Conservation (phyloP, 441 rosid genomes). For the Aleurites moluccanus region DNA sequence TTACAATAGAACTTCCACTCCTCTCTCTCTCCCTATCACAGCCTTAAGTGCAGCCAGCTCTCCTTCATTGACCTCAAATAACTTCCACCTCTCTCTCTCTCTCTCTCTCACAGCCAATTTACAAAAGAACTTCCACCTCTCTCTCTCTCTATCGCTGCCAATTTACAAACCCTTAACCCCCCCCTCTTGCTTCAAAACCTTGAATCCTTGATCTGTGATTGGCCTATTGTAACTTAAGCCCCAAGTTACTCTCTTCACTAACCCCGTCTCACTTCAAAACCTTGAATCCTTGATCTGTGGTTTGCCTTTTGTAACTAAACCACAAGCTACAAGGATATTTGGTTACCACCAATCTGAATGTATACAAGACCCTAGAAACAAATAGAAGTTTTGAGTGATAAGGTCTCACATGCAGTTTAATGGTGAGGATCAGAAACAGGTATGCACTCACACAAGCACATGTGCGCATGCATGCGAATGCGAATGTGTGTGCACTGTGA, state of each 20-base stretch:
- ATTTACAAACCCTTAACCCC: no score
- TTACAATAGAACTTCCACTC: no score
- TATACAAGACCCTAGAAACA: background rate
- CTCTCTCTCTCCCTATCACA: no score
- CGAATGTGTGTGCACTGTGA: background rate
- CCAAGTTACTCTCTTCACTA: background rate
- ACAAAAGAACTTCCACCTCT: background rate
- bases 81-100: no score
- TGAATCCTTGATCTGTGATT: no score
- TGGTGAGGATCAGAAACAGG: background rate
- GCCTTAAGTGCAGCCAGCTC: conserved; percentile 84
- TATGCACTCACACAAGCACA: background rate
- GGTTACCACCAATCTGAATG: background rate
- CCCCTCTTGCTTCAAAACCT: no score
- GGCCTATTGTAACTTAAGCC: no score
- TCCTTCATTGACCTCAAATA: conserved; percentile 70
- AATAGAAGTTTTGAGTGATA: background rate
- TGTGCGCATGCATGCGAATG: background rate
- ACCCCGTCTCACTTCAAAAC: background rate
- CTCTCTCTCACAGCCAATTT: no score
- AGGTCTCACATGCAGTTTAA: background rate
- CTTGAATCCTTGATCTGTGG: background rate
- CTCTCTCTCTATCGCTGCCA: no score
- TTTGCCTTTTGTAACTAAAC: background rate
- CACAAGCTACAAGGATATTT: background rate